A percentile compares a stretch with the other conserved stretches of the same genome.
Conservation (phyloP, 225 moss, liverwort and hornwort genomes). For the Bryoerythrophyllum caledonicum region DNA sequence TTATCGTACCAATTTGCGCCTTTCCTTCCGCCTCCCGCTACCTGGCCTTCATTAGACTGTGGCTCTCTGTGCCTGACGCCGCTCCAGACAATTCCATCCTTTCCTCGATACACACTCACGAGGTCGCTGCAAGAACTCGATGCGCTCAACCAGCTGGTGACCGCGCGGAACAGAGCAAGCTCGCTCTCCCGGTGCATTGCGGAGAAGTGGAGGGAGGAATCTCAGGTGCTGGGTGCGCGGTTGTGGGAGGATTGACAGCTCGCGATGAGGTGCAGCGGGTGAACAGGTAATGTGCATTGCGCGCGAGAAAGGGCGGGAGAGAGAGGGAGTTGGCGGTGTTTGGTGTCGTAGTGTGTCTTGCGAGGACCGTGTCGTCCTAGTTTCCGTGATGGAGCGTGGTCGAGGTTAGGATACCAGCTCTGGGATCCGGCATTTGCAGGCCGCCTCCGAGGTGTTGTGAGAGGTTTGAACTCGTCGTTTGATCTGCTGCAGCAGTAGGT, state of each 20-base stretch:
- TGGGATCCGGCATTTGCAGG: slow-evolving; percentile 11
- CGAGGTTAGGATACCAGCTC: background rate
- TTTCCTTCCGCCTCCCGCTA: slow-evolving; percentile 28
- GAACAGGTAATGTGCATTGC: slow-evolving; percentile 47
- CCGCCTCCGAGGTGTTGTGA: background rate
- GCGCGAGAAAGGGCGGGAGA: background rate
- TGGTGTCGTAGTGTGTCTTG: background rate
- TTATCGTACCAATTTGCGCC: rapidly evolving
- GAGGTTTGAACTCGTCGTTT: slow-evolving; percentile 6
- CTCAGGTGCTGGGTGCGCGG: slow-evolving; percentile 4
- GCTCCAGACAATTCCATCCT: slow-evolving; percentile 25
- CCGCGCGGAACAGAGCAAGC: too few species aligned
- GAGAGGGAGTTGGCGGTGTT: background rate
- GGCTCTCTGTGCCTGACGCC: slow-evolving; percentile 21
- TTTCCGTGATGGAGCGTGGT: slow-evolving; percentile 17
- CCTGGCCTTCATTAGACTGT: slow-evolving; percentile 38
- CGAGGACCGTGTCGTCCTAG: too few species aligned
- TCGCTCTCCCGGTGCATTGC: too few species aligned
- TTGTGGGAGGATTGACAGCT: background rate
- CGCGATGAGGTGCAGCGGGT: slow-evolving; percentile 13
- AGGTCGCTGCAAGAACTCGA: slow-evolving; percentile 39
- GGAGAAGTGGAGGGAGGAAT: background rate
- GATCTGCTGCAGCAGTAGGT: slow-evolving; percentile 22
- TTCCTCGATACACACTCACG: slow-evolving; percentile 35
- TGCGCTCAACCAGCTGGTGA: background rate